phyloP scores from a whole-genome alignment of 306 rosid species.

The Canavalia gladiata region DNA sequence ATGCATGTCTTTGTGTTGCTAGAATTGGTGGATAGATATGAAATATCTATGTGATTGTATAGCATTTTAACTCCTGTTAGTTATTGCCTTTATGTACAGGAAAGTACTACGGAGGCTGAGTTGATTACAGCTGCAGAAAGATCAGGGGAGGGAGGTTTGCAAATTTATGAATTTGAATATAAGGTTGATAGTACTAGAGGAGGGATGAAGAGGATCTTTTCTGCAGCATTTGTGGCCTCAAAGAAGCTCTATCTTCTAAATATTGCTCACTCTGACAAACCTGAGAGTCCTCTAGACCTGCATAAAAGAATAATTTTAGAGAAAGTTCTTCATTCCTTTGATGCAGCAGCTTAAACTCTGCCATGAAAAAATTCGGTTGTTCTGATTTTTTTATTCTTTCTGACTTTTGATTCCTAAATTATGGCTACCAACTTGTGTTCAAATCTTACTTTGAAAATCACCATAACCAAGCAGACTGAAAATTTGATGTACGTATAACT shows the following conservation, averaged over 20 bases:
- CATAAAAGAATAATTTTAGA: slow-evolving; percentile 55
- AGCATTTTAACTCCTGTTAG: background rate
- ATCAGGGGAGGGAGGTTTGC: slow-evolving; percentile 69
- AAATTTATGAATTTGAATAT: slow-evolving; percentile 87
- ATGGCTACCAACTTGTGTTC: slow-evolving; percentile 15
- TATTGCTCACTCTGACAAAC: slow-evolving; percentile 80
- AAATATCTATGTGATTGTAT: slow-evolving; percentile 3
- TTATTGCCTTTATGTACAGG: slow-evolving; percentile 58
- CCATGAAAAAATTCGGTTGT: slow-evolving; percentile 43
- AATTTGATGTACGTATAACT: background rate
- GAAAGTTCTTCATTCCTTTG: slow-evolving; percentile 58
- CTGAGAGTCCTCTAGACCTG: slow-evolving; percentile 77
- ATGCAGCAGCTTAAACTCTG: slow-evolving; percentile 48
- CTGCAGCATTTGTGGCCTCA: slow-evolving; percentile 91
- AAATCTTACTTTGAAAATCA: slow-evolving; percentile 31
- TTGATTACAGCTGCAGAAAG: slow-evolving; percentile 75
- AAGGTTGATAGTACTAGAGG: slow-evolving; percentile 83
- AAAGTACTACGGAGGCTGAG: slow-evolving; percentile 85
- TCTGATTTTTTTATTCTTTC: slow-evolving; percentile 42
- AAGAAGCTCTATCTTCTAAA: slow-evolving; percentile 90
- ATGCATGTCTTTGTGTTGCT: slow-evolving; percentile 10
- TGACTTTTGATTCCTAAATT: slow-evolving; percentile 31
- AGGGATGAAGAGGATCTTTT: slow-evolving; percentile 84
- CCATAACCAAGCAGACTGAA: slow-evolving; percentile 7
- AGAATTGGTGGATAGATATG: slow-evolving; percentile 22